Percentiles rank a stretch among this genome's conserved stretches.
Conservation (phyloP, 441 rosid species). For the Viola pubescens region DNA sequence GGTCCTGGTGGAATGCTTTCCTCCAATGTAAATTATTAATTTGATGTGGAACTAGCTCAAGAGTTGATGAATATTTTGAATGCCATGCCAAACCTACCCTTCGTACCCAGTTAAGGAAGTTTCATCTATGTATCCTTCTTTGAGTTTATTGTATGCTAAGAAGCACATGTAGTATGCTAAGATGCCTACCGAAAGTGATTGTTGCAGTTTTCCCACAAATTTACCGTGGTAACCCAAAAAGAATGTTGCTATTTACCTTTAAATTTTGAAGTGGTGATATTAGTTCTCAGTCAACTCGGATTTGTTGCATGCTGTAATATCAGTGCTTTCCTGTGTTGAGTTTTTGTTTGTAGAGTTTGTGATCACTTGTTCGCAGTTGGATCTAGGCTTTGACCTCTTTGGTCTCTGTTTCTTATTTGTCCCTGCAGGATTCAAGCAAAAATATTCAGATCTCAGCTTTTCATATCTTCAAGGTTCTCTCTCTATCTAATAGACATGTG, state of each 20-base stretch:
- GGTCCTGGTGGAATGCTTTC: background rate
- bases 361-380: background rate
- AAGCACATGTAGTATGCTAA: background rate
- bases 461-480: conserved; percentile 86
- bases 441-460: conserved; percentile 88
- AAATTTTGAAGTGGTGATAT: too few species aligned
- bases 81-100: background rate
- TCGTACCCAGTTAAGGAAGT: background rate
- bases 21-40: background rate
- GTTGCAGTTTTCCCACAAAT: too few species aligned
- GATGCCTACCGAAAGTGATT: too few species aligned
- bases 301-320: too few species aligned
- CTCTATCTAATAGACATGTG: conserved; percentile 1
- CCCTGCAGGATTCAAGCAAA: conserved; percentile 85
- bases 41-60: background rate
- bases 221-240: too few species aligned
- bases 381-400: background rate
- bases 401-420: conserved; percentile 12
- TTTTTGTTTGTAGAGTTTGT: background rate
- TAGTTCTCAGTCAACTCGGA: too few species aligned
- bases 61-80: background rate
- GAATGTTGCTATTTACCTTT: too few species aligned
- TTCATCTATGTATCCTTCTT: background rate
- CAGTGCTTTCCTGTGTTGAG: background rate
- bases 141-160: conserved; percentile 5